Evolutionary conservation across 345 rosid species (phyloP).

Genomic region (Turritis glabra): DNA sequence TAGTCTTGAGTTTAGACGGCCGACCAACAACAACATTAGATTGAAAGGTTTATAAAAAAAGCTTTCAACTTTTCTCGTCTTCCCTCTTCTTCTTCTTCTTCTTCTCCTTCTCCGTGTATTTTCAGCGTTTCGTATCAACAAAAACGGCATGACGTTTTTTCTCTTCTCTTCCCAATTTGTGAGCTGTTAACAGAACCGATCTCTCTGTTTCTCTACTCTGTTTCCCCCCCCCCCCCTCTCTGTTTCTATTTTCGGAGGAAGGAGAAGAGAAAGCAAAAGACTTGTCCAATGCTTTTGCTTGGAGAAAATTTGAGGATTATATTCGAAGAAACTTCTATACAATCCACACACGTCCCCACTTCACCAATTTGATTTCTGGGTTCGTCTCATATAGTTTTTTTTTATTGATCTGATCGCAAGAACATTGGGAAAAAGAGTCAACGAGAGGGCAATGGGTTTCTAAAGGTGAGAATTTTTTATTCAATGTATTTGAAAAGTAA

Average conservation of each 20-base stretch:
- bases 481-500: background rate
- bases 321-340: background rate
- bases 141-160: conserved; percentile 31
- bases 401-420: background rate
- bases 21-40: background rate
- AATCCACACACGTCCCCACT: background rate
- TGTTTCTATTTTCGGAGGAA: background rate
- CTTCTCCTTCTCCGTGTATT: conserved; percentile 16
- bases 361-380: background rate
- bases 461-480: conserved; percentile 15
- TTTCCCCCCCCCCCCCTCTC: background rate
- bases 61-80: background rate
- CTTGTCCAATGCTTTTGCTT: conserved; percentile 2
- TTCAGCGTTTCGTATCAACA: conserved; percentile 10
- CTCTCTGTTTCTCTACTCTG: conserved; percentile 33
- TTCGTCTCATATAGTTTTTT: background rate
- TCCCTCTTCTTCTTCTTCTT: background rate
- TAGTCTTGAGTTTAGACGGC: conserved; percentile 1
- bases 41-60: background rate
- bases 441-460: background rate
- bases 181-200: conserved; percentile 17
- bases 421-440: too few species aligned
- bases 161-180: background rate
- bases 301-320: too few species aligned
- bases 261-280: background rate